Percentiles rank a stretch among this genome's conserved stretches.
These are phyloP conservation scores for Acer negundo DNA, from an alignment of 345 rosid species.

Conservation along the genomic window DNA sequence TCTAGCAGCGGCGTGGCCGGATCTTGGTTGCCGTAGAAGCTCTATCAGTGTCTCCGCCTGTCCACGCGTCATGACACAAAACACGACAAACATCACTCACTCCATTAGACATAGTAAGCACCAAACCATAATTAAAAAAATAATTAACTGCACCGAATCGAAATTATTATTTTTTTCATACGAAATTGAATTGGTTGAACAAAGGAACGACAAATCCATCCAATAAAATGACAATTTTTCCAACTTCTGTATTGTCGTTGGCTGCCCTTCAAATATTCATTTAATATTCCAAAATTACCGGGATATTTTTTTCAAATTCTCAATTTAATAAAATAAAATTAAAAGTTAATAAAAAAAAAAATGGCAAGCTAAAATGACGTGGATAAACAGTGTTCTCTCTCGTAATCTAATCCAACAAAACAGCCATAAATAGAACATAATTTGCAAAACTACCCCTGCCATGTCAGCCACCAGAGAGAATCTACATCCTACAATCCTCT, in stretches of 20 bases:
- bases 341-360: neutral
- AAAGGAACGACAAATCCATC: neutral
- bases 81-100: slow-evolving; percentile 29
- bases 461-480: slow-evolving; percentile 29
- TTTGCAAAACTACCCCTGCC: slow-evolving; percentile 13
- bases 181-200: neutral
- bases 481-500: neutral
- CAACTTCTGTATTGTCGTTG: no score
- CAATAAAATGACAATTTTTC: neutral
- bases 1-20: slow-evolving; percentile 60
- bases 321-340: no score
- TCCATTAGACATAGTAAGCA: slow-evolving; percentile 15
- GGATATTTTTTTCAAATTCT: neutral
- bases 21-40: slow-evolving; percentile 91
- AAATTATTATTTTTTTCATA: neutral
- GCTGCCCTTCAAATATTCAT: no score
- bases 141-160: neutral
- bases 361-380: slow-evolving; percentile 25
- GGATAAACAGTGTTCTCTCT: slow-evolving; percentile 29
- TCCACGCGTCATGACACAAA: slow-evolving; percentile 30
- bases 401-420: neutral
- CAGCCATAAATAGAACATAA: slow-evolving; percentile 11
- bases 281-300: neutral
- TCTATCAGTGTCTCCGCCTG: slow-evolving; percentile 82
- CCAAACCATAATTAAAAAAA: neutral